Percentiles rank a stretch among this genome's conserved stretches.
These are phyloP conservation scores for Starmerella asiatica DNA, from an alignment of 805 yeast species.

Conservation along the genomic window DNA sequence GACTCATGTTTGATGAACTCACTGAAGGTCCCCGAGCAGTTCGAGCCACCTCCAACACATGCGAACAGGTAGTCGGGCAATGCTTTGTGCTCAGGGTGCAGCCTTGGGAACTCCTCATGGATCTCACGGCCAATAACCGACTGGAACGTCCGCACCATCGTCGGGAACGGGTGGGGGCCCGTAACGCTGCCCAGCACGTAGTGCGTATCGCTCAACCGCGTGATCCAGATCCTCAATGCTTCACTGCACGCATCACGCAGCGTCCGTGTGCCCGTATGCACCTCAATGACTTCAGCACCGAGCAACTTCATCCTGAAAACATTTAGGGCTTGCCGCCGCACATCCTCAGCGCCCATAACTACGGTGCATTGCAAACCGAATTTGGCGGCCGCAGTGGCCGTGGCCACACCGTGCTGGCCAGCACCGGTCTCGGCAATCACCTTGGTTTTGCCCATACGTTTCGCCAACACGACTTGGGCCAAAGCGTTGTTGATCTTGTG, in stretches of 20 bases:
- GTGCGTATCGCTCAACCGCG: slow-evolving; percentile 73
- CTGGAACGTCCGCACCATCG: slow-evolving; percentile 95
- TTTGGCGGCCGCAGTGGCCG: slow-evolving; percentile 39
- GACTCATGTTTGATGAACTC: slow-evolving; percentile 74
- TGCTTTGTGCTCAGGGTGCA: slow-evolving; percentile 50
- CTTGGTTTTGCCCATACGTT: slow-evolving; percentile 33
- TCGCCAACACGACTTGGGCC: slow-evolving; percentile 34
- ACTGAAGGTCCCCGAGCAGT: slow-evolving; percentile 88
- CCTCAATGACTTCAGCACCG: slow-evolving; percentile 92
- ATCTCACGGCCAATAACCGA: slow-evolving; percentile 92
- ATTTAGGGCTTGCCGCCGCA: slow-evolving; percentile 92
- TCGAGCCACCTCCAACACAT: slow-evolving; percentile 99
- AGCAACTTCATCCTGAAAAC: slow-evolving; percentile 94
- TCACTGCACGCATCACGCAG: slow-evolving; percentile 96
- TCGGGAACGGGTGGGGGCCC: slow-evolving; percentile 99
- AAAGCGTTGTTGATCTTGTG: slow-evolving; percentile 38
- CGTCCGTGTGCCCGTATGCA: slow-evolving; percentile 87
- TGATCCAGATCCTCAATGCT: slow-evolving; percentile 92
- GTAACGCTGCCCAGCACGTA: slow-evolving; percentile 96
- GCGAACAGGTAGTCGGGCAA: slow-evolving; percentile 93
- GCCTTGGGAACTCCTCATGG: slow-evolving; percentile 69
- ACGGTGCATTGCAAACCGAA: slow-evolving; percentile 87
- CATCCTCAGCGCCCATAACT: slow-evolving; percentile 99
- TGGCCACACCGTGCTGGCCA: slow-evolving; percentile 41
- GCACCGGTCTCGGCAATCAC: slow-evolving; percentile 40